Base-by-base conservation (phyloP, 169 alveolate species). In the Cyclospora cayetanensis region DNA sequence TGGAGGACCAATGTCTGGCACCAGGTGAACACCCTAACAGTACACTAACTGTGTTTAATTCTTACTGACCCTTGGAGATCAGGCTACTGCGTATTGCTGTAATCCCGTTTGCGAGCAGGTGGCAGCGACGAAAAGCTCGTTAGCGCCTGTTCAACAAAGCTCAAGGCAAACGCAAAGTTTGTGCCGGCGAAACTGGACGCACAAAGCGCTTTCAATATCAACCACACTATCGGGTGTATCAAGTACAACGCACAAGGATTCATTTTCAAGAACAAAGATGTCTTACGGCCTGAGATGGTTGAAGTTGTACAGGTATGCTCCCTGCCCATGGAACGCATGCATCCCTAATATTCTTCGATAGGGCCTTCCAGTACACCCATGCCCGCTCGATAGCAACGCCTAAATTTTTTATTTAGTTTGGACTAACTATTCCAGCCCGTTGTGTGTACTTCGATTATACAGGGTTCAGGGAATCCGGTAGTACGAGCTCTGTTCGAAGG, bases 1-100 rank as follows among this genome's bases (percentile, higher is more conserved):
- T 97, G 66, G 98, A 97, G 93, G 98, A 97, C 94, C 98, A 96
- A 88, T 97, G 98, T 88, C 93, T 97, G 52, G 98, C 97, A 4
- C 98, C 98, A 39, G 97, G 97, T 46, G 98, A 98, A 29, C 53
- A 29, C 68, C 46, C 83, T 4, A 37, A n/a, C n/a, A n/a, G n/a
- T n/a, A 92, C 96, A 20, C 96, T 95, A 31, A 92, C 96, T 74
- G 94, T 22, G 66, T 22, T 53, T 53, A 22, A 53, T 53, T 18
- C 79, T 15, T 20, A 20, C 31, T 46, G 12, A 11, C 76, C 22
- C 22, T 22, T 27, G 18, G 25, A 12, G 25, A 20, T 79, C 22
- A 18, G 25, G 12, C n/a, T 63, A 22, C 20, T 20, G 22, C 22
- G 20, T 22, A 53, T 22, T 66, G 12, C 25, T 12, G 20, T 15